phyloP scores from a whole-genome alignment of 169 alveolate species.

The Plasmodium cynomolgi region DNA sequence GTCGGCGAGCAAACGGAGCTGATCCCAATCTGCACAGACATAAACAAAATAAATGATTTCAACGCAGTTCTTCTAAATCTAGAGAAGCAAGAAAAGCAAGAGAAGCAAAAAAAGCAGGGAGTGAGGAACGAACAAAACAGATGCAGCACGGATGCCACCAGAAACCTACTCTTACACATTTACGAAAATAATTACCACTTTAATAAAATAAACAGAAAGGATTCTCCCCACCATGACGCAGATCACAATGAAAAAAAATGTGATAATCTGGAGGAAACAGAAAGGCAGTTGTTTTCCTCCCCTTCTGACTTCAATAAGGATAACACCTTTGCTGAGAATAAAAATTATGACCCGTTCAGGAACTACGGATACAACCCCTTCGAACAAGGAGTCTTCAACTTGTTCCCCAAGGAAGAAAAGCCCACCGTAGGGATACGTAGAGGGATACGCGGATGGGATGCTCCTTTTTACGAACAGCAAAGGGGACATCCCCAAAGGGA shows the following conservation, averaged over 20 bases:
- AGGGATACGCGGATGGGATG: neutral
- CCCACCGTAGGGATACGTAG: neutral
- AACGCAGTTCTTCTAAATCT: conserved; percentile 6
- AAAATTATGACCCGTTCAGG: neutral
- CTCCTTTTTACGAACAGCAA: neutral
- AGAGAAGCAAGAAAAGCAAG: conserved; percentile 10
- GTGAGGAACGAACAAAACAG: neutral
- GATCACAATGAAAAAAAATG: conserved; percentile 22
- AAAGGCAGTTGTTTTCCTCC: neutral
- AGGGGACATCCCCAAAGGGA: neutral
- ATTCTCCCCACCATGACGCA: neutral
- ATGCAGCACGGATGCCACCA: neutral
- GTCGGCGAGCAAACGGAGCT: conserved; percentile 11
- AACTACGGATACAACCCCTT: neutral
- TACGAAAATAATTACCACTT: conserved; percentile 28
- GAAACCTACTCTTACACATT: conserved; percentile 28
- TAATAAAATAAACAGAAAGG: neutral
- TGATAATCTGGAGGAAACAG: neutral
- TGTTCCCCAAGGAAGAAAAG: neutral
- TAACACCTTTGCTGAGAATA: neutral
- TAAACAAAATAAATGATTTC: conserved; percentile 35
- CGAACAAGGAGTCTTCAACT: neutral
- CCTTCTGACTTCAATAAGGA: neutral
- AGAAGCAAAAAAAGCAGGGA: neutral
- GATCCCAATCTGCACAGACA: neutral